Conservation (phyloP, 441 rosid species). For the Heliophila coronopifolia region DNA sequence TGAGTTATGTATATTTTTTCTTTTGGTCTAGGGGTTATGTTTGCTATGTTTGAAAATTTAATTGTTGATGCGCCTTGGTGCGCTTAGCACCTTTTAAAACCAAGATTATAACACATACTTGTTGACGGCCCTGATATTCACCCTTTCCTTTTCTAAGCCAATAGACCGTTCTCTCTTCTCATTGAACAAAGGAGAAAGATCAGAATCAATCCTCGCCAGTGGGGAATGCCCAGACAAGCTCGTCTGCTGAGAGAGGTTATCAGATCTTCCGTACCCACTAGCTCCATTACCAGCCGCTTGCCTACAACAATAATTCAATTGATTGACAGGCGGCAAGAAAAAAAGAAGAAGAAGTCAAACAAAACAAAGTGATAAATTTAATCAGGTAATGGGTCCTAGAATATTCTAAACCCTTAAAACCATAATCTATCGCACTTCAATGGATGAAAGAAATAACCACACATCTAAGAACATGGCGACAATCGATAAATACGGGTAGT, state of each 20-base stretch:
- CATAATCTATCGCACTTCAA: too few species aligned
- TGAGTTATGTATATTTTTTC: too few species aligned
- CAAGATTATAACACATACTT: slow-evolving; percentile 70
- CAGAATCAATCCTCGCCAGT: slow-evolving; percentile 50
- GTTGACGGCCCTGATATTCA: slow-evolving; percentile 58
- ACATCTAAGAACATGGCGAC: slow-evolving; percentile 2
- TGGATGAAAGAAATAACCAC: too few species aligned
- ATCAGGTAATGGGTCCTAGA: too few species aligned
- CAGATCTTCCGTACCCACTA: slow-evolving; percentile 62
- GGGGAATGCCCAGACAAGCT: slow-evolving; percentile 57
- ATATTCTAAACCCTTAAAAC: too few species aligned
- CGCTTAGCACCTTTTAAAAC: too few species aligned
- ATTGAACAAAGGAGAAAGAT: slow-evolving; percentile 44
- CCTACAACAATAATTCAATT: slow-evolving; percentile 37
- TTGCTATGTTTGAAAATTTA: too few species aligned
- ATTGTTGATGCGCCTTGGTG: too few species aligned
- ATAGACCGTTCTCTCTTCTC: slow-evolving; percentile 73
- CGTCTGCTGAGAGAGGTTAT: slow-evolving; percentile 48
- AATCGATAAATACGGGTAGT: slow-evolving; percentile 2
- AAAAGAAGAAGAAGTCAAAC: too few species aligned
- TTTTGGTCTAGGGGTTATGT: too few species aligned
- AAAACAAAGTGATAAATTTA: too few species aligned
- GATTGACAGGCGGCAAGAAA: slow-evolving; percentile 10
- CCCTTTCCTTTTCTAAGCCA: slow-evolving; percentile 78
- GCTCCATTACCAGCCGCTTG: slow-evolving; percentile 59